Evolutionary conservation across 192 early-diverging fungal species (phyloP).

Genomic region (Endogone sp.): DNA sequence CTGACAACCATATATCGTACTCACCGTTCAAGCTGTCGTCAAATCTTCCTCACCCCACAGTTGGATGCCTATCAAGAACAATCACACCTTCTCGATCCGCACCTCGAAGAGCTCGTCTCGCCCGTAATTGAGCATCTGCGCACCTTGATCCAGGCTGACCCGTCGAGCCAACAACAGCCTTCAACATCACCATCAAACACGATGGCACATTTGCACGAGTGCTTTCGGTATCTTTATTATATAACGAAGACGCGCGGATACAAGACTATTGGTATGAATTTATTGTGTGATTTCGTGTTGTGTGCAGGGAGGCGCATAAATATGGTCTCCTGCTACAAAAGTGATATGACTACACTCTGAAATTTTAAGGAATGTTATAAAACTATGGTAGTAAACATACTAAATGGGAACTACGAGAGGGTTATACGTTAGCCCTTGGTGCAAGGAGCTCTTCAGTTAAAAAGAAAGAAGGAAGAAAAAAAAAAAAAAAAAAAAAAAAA

Average conservation of each 20-base stretch:
- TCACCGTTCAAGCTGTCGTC: neutral
- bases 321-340: neutral
- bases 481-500: no score
- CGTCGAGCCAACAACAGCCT: neutral
- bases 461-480: no score
- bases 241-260: conserved; percentile 85
- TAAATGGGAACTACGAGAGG: no score
- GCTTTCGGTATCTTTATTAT: conserved; percentile 52
- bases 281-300: neutral
- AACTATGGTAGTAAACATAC: no score
- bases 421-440: no score
- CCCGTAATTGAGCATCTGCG: conserved; percentile 57
- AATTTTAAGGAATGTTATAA: no score
- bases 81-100: conserved; percentile 72
- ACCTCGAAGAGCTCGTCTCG: conserved; percentile 60
- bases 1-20: neutral
- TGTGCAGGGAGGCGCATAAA: neutral
- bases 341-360: neutral
- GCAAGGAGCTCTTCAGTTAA: no score
- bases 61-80: conserved; percentile 69
- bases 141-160: conserved; percentile 23
- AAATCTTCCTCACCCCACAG: conserved; percentile 13
- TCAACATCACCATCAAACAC: neutral
- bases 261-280: conserved; percentile 71
- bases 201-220: neutral